Base-by-base conservation (phyloP, 345 rosid genomes). In the Gossypioides kirkii region DNA sequence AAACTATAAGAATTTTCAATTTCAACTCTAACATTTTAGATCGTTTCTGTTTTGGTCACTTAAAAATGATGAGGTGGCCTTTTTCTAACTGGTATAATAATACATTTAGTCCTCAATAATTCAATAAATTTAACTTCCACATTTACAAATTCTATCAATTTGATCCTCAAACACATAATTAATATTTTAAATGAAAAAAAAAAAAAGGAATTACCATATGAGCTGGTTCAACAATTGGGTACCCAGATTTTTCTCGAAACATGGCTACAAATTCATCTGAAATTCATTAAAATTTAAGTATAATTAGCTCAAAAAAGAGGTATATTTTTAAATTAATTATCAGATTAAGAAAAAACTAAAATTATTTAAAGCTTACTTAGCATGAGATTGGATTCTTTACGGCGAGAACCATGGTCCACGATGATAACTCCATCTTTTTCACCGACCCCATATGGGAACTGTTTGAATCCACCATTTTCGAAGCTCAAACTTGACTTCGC, bases 401-500 rank as follows among this genome's bases (percentile, higher is more conserved):
- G 97, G 63, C 97, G 96, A 1, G 98, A 94, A 18, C 98, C 99
- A 59, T 94, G 98, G 80, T 94, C 98, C 10, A 94, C 97, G 23
- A 94, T 90, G 78, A 94, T 84, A 56, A 94, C 75, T 45, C 91
- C 98, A 74, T 94, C 97, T 55, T 69, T 76, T 54, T 80, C 85
- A 60, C 97, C 78, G 8, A 88, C 61, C 22, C 86, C 81, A 26
- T 50, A 73, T 6, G 73, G 26, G 49, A 47, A 65, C 73, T 13
- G 69, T 23, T 72, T 41, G 62, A 77, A 71, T 46, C 84, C 86
- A 12, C 80, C 73, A 66, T 71, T 77, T 42, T 72, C 83, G 1
- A 69, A 63, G 58, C 77, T 78, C 76, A 78, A 70, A 71, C 86
- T 73, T 58, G 79, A 69, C 8, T 72, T 77, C 18, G 61, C 50